Percentiles rank a stretch among this genome's conserved stretches.
Conservation (phyloP, 768 basidiomycete species). For the Kwoniella sp. region DNA sequence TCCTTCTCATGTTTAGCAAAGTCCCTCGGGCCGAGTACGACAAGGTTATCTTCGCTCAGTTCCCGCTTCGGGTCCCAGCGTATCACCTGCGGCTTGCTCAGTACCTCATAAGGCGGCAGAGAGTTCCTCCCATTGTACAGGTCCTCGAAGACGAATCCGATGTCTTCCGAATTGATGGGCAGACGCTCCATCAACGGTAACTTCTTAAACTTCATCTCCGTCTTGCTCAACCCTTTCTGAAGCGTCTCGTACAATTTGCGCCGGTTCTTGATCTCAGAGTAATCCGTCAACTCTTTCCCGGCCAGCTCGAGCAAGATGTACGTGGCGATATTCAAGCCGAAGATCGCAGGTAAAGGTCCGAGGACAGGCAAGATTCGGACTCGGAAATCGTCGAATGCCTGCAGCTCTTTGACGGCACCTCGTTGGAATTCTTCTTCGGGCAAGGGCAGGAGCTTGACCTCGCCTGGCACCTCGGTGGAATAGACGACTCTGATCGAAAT, state of each 20-base stretch:
- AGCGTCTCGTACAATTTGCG: slow-evolving; percentile 80
- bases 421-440: slow-evolving; percentile 89
- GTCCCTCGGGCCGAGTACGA: slow-evolving; percentile 77
- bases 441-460: slow-evolving; percentile 84
- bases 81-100: slow-evolving; percentile 71
- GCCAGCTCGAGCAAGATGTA: slow-evolving; percentile 86
- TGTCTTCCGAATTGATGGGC: slow-evolving; percentile 80
- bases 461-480: slow-evolving; percentile 88
- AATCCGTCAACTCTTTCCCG: slow-evolving; percentile 77
- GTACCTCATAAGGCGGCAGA: slow-evolving; percentile 75
- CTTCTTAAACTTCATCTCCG: slow-evolving; percentile 72
- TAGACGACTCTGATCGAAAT: slow-evolving; percentile 77
- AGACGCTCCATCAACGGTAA: slow-evolving; percentile 47
- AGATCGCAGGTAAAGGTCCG: slow-evolving; percentile 82
- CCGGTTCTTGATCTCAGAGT: slow-evolving; percentile 81
- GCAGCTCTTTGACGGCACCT: slow-evolving; percentile 84
- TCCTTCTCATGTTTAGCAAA: slow-evolving; percentile 66
- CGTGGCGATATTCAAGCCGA: slow-evolving; percentile 85
- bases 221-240: slow-evolving; percentile 71
- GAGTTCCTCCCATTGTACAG: slow-evolving; percentile 71
- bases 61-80: slow-evolving; percentile 75
- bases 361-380: slow-evolving; percentile 92
- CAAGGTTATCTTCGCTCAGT: slow-evolving; percentile 76
- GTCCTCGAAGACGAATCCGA: slow-evolving; percentile 83
- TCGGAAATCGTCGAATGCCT: slow-evolving; percentile 87